Evolutionary conservation across 306 rosid species (phyloP).

Genomic region (Geum urbanum): DNA sequence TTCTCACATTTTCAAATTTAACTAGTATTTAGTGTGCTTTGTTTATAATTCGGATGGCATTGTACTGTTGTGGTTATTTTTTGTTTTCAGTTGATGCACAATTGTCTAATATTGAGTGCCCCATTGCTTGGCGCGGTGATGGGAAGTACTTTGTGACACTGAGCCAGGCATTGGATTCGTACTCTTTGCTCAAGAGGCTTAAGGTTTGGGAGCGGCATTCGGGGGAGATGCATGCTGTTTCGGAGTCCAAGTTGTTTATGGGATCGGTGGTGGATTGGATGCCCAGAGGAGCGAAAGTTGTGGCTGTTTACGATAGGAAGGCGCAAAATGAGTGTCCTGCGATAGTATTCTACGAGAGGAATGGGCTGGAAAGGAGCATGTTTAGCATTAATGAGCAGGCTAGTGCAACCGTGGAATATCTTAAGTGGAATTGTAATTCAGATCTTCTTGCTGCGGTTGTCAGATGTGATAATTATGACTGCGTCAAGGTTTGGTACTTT

Average conservation of each 20-base stretch:
- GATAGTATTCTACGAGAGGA: conserved; percentile 84
- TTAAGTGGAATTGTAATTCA: conserved; percentile 96
- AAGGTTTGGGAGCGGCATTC: conserved; percentile 91
- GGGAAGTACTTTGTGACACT: conserved; percentile 79
- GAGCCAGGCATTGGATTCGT: conserved; percentile 33
- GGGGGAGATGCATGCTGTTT: conserved; percentile 63
- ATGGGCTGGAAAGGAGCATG: conserved; percentile 77
- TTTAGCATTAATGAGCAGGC: conserved; percentile 58
- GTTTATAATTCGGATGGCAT: no score
- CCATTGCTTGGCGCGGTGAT: conserved; percentile 91
- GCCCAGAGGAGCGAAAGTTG: conserved; percentile 97
- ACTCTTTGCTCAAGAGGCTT: conserved; percentile 45
- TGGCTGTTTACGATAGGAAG: conserved; percentile 63
- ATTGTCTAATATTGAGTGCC: conserved; percentile 26
- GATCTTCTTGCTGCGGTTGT: conserved; percentile 90
- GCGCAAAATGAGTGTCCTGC: conserved; percentile 58
- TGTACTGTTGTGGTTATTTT: not conserved
- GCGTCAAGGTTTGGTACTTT: conserved; percentile 73
- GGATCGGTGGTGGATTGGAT: conserved; percentile 83
- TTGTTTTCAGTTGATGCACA: conserved; percentile 57
- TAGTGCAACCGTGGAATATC: conserved; percentile 46
- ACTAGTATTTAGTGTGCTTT: not conserved
- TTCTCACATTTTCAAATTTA: not conserved
- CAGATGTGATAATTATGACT: conserved; percentile 60
- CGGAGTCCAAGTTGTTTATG: conserved; percentile 59